These are phyloP conservation scores for Hypoxylon sp. DNA, from an alignment of 2,329 filamentous ascomycete species.

Conservation along the genomic window DNA sequence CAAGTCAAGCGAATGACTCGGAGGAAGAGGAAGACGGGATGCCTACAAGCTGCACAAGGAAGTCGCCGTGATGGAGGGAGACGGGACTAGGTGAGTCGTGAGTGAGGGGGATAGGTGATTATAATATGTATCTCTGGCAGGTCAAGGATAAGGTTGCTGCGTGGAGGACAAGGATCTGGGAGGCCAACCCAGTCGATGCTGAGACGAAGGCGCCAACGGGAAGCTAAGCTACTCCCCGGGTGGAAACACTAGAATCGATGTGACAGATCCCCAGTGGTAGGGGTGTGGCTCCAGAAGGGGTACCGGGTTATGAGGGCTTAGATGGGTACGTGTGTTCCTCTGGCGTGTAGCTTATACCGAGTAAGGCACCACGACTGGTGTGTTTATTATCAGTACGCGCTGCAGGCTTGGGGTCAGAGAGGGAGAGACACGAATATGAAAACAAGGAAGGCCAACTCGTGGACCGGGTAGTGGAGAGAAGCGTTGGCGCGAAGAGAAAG, in stretches of 20 bases:
- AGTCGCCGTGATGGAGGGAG: constrained; percentile 54
- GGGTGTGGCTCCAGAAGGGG: constrained; percentile 46
- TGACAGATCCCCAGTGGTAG: constrained; percentile 52
- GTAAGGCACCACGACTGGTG: constrained; percentile 23
- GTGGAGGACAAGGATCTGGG: constrained; percentile 49
- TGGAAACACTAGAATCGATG: constrained; percentile 51
- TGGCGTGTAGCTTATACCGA: constrained; percentile 38
- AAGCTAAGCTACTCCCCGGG: constrained; percentile 48
- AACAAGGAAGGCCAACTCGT: constrained; percentile 36
- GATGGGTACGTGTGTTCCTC: constrained; percentile 27
- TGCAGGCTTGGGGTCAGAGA: constrained; percentile 30
- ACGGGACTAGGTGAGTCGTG: constrained; percentile 56
- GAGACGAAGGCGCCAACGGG: constrained; percentile 55
- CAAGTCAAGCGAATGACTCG: constrained; percentile 64
- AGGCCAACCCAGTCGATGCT: constrained; percentile 46
- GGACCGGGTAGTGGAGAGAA: constrained; percentile 45
- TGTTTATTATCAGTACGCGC: constrained; percentile 44
- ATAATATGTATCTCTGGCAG: constrained; percentile 53
- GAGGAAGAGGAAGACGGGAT: constrained; percentile 49
- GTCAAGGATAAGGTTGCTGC: constrained; percentile 45
- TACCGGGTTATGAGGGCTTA: constrained; percentile 29
- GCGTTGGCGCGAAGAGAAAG: constrained; percentile 48
- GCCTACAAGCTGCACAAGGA: constrained; percentile 58
- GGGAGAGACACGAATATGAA: constrained; percentile 33
- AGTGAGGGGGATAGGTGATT: constrained; percentile 51